Base-by-base conservation (phyloP, 805 yeast genomes). In the Metschnikowia cerradonensis region DNA sequence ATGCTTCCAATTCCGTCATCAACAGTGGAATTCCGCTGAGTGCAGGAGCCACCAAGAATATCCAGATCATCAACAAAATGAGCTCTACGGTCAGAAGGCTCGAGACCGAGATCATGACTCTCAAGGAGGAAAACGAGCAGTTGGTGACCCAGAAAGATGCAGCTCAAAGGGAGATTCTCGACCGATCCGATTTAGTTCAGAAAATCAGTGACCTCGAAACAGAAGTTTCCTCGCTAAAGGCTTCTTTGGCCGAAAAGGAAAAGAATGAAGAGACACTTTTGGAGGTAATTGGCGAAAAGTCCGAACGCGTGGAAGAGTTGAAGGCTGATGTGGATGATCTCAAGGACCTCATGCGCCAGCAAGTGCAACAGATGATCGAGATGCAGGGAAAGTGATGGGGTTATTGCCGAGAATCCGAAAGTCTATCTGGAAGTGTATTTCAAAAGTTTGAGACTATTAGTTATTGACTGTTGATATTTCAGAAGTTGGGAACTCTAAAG, bases 311-410 rank as follows among this genome's bases (percentile, higher is more conserved):
- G 4, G 87, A 83, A 50, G 99, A 94, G 66, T 75, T 94, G 42
- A 79, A 77, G 56, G 96, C 95, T 6, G 99, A 94, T 62, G 92
- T 94, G 15, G 78, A 75, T 4, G 99, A 94, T 67, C 75, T 92
- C 67, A 94, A 94, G 67, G 95, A 88, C 43, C 73, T 94, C 73
- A 79, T 90, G 66, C 77, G 82, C 53, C 79, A 79, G 54, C 99
- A 92, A 67, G 91, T 92, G 41, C 95, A 88, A 65, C 94, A 91
- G 57, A 77, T 92, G 80, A 57, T 56, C n/a, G 60, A 55, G 47
- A 57, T 57, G 60, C 59, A 53, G 35, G 38, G 37, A 6, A 32
- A 32, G 14, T 42, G 36, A 31, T 17, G 40, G 20, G 11, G 3
- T 26, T 26, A 26, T 8, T 8, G 11, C 30, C 30, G 30, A 26